Evolutionary conservation across 2,329 filamentous ascomycete species (phyloP), one percentile per base, ranked within the genome.

Genomic region (Hymenoscyphus occultus): DNA sequence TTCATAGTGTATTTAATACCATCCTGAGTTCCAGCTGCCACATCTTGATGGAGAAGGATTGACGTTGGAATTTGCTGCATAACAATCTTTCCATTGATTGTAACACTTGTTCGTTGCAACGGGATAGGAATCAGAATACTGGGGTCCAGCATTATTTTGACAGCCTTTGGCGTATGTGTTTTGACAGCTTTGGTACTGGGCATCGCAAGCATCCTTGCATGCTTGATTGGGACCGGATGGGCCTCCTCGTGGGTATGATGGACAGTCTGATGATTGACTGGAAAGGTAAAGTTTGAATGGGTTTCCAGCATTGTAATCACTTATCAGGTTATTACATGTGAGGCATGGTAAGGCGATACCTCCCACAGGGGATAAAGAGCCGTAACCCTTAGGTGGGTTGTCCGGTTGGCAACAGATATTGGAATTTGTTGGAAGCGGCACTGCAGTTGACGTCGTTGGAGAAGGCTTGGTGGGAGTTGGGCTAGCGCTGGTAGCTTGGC

Each of bases 331-430:
- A 74, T 85, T 86, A 78, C 84, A 86, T 31, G 80, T 81, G 39
- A 86, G 78, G 63, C 83, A 74, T 57, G 83, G 84, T 61, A 86
- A 75, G 28, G 77, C 75, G 62, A 86, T 84, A 65, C 77, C 79
- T 59, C 82, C 84, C 16, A 85, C 81, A 2, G 82, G 79, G 60
- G 79, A 87, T 42, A 88, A 85, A 1, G 89, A 87, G 1, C 85
- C 86, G 73, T 93, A 94, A 61, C 86, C 87, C 70, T 83, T 84
- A 73, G 83, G 82, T 70, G 84, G 83, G 76, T 78, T 82, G 61
- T 77, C 75, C n/a, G 83, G 80, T 75, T 85, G 82, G 42, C 74
- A 76, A 79, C 83, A 86, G 71, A 86, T 80, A 54, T 73, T 73
- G 22, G 64, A 66, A 69, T 81, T 81, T 64, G 81, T 83, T 1